These are phyloP conservation scores for Panaeolus papilionaceus DNA, from an alignment of 768 basidiomycete species.

Conservation along the genomic window DNA sequence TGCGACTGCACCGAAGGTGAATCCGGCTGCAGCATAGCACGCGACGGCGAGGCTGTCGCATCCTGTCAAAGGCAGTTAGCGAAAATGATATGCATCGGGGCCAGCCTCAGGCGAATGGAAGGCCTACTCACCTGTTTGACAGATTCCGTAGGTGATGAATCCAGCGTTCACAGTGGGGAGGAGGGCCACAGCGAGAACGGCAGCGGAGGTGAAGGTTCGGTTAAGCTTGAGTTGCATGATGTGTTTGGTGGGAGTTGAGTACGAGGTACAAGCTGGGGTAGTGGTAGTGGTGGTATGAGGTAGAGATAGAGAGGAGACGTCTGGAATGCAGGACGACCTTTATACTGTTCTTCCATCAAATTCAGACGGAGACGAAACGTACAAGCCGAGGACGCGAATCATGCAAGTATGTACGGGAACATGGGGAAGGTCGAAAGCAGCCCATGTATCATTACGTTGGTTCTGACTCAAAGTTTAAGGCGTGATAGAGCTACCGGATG, in stretches of 20 bases:
- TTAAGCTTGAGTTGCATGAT: slow-evolving; percentile 9
- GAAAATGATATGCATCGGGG: too few species aligned
- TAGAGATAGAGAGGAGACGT: not conserved
- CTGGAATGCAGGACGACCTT: too few species aligned
- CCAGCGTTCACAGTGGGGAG: slow-evolving; percentile 29
- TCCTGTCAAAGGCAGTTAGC: too few species aligned
- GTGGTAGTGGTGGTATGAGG: not conserved
- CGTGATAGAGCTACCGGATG: slow-evolving; percentile 37
- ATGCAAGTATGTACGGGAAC: too few species aligned
- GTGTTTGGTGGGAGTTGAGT: not conserved
- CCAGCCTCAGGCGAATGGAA: too few species aligned
- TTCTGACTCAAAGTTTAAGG: too few species aligned
- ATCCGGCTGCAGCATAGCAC: slow-evolving; percentile 50
- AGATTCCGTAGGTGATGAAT: slow-evolving; percentile 44
- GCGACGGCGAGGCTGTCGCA: slow-evolving; percentile 45
- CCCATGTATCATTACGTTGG: too few species aligned
- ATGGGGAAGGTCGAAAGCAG: too few species aligned
- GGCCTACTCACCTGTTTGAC: slow-evolving; percentile 49
- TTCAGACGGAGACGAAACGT: too few species aligned
- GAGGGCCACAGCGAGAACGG: not conserved
- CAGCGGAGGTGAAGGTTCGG: not conserved
- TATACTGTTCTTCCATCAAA: too few species aligned
- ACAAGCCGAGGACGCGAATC: too few species aligned
- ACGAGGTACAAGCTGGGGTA: not conserved
- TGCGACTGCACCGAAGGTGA: slow-evolving; percentile 50